A percentile compares a stretch with the other conserved stretches of the same genome.
Evolutionary conservation across 768 basidiomycete genomes (phyloP).

Genomic region (Boletus barrowsii): DNA sequence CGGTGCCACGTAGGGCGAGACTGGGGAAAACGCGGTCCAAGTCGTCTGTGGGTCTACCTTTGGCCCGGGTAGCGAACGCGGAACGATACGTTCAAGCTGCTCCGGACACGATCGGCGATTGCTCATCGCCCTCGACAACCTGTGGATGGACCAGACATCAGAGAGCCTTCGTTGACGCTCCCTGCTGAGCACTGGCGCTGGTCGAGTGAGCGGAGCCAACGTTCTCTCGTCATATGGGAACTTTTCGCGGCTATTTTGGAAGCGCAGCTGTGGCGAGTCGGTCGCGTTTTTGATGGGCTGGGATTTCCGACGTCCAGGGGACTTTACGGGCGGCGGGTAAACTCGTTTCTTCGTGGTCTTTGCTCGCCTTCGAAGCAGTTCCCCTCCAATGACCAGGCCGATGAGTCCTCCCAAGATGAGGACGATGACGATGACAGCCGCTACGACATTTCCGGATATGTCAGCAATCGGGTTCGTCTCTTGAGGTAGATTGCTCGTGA

Average conservation of each 20-base stretch:
- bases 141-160: slow-evolving; percentile 21
- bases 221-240: slow-evolving; percentile 14
- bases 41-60: slow-evolving; percentile 20
- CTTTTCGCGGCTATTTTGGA: slow-evolving; percentile 1
- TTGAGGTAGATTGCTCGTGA: background rate
- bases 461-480: slow-evolving; percentile 2
- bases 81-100: background rate
- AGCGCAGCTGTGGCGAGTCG: background rate
- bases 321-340: background rate
- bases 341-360: background rate
- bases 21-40: slow-evolving; percentile 30
- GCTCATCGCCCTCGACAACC: slow-evolving; percentile 13
- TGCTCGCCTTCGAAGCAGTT: slow-evolving; percentile 21
- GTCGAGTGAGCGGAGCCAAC: slow-evolving; percentile 10
- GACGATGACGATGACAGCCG: slow-evolving; percentile 20
- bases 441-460: slow-evolving; percentile 21
- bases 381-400: slow-evolving; percentile 27
- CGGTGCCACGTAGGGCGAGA: slow-evolving; percentile 15
- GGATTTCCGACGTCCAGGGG: slow-evolving; percentile 6
- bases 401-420: slow-evolving; percentile 29
- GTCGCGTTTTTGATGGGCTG: background rate
- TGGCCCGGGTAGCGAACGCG: background rate
- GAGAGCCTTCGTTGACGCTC: slow-evolving; percentile 15
- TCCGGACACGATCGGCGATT: slow-evolving; percentile 6
- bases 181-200: slow-evolving; percentile 9